Percentiles rank a stretch among this genome's conserved stretches.
phyloP scores from a whole-genome alignment of 192 early-diverging fungal genomes.

The Mortierella alpina region DNA sequence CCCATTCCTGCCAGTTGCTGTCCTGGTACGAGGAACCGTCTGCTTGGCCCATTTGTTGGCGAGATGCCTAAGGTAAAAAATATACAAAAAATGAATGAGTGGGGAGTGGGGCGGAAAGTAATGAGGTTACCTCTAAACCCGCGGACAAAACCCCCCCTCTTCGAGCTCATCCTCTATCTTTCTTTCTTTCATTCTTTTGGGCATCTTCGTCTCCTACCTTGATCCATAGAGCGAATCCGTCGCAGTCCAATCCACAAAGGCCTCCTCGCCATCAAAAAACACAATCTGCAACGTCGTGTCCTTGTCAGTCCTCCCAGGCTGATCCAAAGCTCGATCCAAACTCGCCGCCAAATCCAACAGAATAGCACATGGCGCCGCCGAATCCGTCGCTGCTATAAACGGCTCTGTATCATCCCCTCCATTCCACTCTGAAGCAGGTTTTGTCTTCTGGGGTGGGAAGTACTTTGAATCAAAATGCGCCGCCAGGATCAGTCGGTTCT shows the following conservation, averaged over 20 bases:
- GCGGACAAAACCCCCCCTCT: too few species aligned
- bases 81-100: neutral
- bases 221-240: constrained; percentile 93
- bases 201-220: constrained; percentile 43
- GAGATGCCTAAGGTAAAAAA: constrained; percentile 68
- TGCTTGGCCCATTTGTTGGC: constrained; percentile 80
- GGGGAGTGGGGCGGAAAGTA: neutral
- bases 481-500: constrained; percentile 81
- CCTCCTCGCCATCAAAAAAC: constrained; percentile 98
- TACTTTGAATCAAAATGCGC: constrained; percentile 96
- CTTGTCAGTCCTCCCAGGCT: constrained; percentile 34
- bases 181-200: constrained; percentile 10
- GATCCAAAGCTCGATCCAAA: constrained; percentile 71
- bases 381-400: constrained; percentile 93
- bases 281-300: constrained; percentile 86
- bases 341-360: constrained; percentile 84
- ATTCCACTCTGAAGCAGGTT: constrained; percentile 5
- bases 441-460: constrained; percentile 62
- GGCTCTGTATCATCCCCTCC: constrained; percentile 55
- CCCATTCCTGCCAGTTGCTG: constrained; percentile 32
- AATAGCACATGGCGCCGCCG: constrained; percentile 91
- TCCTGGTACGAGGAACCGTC: constrained; percentile 28
- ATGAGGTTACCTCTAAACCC: too few species aligned
- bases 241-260: constrained; percentile 78
- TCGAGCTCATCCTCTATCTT: constrained; percentile 4